Base-by-base conservation (phyloP, 2,329 filamentous ascomycete genomes). In the Epicoccum sorghinum region DNA sequence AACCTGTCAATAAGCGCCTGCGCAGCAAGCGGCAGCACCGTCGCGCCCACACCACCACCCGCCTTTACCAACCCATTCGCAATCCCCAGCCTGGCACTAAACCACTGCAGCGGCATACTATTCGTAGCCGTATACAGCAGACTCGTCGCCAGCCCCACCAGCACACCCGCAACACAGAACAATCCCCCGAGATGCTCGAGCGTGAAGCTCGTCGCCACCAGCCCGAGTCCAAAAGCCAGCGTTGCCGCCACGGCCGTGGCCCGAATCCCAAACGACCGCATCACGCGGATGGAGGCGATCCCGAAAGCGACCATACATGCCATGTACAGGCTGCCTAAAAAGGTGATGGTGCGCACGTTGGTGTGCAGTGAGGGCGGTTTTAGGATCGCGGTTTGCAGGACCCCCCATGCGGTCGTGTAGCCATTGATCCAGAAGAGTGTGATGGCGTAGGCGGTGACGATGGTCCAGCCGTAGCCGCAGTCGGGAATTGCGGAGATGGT, bases 351-450 rank as follows among this genome's bases (percentile, higher is more conserved):
- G 0, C 77, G 77, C 0, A 60, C 59, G 14, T 57, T n/a, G 0
- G 78, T 77, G 1, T 85, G 70, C 25, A 47, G 13, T 12, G 23
- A 29, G 7, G 45, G 24, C 8, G 79, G 71, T 30, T 80, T 70
- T 3, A 86, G 79, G 1, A 88, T 76, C 0, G 80, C 83, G 4
- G 78, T 77, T 68, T 88, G 85, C 41, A 87, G 73, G 0, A 88
- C 78, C 23, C 85, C 86, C 84, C 85, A 88, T 58, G 78, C 79
- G 63, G 85, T 85, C 7, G 78, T 78, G 0, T 79, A 82, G 45
- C 84, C 84, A 43, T 82, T 78, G 46, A 81, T 64, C 62, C 68
- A 72, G 75, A 83, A 87, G 2, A 80, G 77, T 9, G 85, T 62
- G 1, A 83, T 64, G 2, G 79, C 77, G 59, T 81, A 83, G 29